These are phyloP conservation scores for Cyclanthera cordifolia DNA, from an alignment of 306 rosid species.

Conservation along the genomic window DNA sequence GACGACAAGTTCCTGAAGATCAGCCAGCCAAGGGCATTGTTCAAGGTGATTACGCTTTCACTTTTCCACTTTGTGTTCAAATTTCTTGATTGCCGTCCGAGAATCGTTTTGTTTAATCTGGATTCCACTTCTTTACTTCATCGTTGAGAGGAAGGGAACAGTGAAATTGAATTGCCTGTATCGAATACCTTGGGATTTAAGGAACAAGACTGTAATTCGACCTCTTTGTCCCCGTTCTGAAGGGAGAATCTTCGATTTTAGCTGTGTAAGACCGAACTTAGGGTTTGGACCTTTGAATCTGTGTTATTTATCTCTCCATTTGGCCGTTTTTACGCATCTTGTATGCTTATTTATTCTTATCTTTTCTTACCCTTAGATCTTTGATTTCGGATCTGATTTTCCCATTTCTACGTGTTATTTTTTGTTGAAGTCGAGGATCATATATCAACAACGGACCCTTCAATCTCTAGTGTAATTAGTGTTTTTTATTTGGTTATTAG, in stretches of 20 bases:
- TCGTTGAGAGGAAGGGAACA: conserved; percentile 6
- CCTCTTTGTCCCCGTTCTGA: not conserved
- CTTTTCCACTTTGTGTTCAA: not conserved
- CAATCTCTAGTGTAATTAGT: not conserved
- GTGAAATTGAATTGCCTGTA: not conserved
- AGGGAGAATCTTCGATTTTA: not conserved
- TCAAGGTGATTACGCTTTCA: conserved; percentile 28
- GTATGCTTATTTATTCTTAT: conserved; percentile 18
- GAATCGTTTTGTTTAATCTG: conserved; percentile 2
- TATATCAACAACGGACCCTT: not conserved
- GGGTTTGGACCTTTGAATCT: not conserved
- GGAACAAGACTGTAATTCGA: not conserved
- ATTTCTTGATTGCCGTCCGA: not conserved
- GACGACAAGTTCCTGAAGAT: conserved; percentile 19
- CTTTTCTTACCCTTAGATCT: conserved; percentile 20
- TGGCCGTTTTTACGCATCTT: not conserved
- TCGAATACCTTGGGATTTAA: not conserved
- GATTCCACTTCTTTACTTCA: conserved; percentile 16
- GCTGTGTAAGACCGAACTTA: not conserved
- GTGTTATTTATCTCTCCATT: not conserved
- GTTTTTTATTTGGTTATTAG: not conserved
- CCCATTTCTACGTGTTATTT: not conserved
- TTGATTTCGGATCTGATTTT: conserved; percentile 9
- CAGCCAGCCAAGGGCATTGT: conserved; percentile 28
- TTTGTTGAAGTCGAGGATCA: not conserved